Evolutionary conservation across 2,329 filamentous ascomycete genomes (phyloP).

Genomic region (Xylariaceae sp.): DNA sequence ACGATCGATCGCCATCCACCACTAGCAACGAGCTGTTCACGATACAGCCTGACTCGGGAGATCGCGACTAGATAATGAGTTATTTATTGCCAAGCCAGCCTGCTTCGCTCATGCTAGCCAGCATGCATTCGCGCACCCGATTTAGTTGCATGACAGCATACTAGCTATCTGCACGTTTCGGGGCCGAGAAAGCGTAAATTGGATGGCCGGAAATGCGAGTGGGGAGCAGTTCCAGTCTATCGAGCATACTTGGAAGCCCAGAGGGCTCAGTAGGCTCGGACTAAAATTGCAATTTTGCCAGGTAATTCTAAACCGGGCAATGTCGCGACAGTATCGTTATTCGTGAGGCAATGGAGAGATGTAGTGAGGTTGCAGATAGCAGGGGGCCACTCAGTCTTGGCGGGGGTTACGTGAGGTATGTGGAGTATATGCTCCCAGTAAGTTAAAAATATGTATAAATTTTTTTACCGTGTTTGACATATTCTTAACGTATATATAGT

Average conservation of each 20-base stretch:
- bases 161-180: constrained; percentile 26
- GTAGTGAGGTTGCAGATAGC: too few relatives aligned
- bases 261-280: neutral
- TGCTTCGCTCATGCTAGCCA: neutral
- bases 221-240: neutral
- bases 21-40: neutral
- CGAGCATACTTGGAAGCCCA: too few relatives aligned
- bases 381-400: too few relatives aligned
- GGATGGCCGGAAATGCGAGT: constrained; percentile 10
- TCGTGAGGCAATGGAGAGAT: neutral
- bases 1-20: neutral
- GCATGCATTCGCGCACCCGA: neutral
- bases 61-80: neutral
- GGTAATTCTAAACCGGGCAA: neutral
- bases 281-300: neutral
- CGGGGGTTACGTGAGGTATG: too few relatives aligned
- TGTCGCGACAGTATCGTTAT: neutral
- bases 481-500: too few relatives aligned
- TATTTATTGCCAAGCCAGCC: neutral
- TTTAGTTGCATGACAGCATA: neutral
- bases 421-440: too few relatives aligned
- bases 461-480: too few relatives aligned
- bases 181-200: constrained; percentile 24
- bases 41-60: neutral
- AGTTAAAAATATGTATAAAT: too few relatives aligned